Evolutionary conservation across 73 alveolate species (phyloP).

Genomic region (Paramecium caudatum): DNA sequence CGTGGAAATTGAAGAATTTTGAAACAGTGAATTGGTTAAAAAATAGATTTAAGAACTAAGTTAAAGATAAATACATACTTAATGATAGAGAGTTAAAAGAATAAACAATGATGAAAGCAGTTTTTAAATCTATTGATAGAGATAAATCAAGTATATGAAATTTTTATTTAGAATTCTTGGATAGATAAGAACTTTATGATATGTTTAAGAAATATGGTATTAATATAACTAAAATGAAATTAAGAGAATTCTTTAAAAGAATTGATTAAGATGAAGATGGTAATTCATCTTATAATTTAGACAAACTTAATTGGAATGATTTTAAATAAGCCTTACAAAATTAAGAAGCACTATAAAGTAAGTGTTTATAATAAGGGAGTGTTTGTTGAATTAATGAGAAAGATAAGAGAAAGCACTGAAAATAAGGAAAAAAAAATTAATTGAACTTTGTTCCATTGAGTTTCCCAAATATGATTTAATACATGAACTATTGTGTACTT

Average conservation of each 20-base stretch:
- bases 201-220: slow-evolving; percentile 57
- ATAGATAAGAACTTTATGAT: slow-evolving; percentile 65
- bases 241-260: slow-evolving; percentile 52
- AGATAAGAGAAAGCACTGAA: not conserved
- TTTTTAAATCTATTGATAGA: slow-evolving; percentile 61
- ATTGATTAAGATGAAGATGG: slow-evolving; percentile 68
- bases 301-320: slow-evolving; percentile 63
- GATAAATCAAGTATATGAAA: slow-evolving; percentile 53
- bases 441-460: slow-evolving; percentile 27
- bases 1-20: not conserved
- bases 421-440: not conserved
- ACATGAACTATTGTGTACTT: slow-evolving; percentile 57
- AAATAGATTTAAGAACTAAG: slow-evolving; percentile 57
- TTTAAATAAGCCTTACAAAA: slow-evolving; percentile 59
- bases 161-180: slow-evolving; percentile 45
- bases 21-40: slow-evolving; percentile 59
- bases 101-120: slow-evolving; percentile 67
- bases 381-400: slow-evolving; percentile 65
- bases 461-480: slow-evolving; percentile 18
- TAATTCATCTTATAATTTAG: not conserved
- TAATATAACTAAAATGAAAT: slow-evolving; percentile 8
- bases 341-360: slow-evolving; percentile 63
- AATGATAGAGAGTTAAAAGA: slow-evolving; percentile 51
- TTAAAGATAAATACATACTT: slow-evolving; percentile 47
- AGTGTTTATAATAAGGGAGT: not conserved